These are phyloP conservation scores for Trichopus zeylanicus DNA, from an alignment of 116 monocot genomes.

Conservation along the genomic window DNA sequence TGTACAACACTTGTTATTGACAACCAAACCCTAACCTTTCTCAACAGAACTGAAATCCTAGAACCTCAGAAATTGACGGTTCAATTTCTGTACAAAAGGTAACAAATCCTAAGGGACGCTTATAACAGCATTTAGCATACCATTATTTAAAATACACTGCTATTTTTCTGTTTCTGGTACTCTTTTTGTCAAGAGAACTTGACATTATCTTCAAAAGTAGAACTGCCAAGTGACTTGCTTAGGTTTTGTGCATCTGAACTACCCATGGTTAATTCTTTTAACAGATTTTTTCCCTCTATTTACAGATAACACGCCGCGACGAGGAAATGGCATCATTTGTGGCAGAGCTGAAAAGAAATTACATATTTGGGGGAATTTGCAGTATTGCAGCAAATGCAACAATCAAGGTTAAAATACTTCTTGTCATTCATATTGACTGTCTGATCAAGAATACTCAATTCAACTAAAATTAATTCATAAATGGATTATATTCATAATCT, in stretches of 20 bases:
- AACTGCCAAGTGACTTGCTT: no score
- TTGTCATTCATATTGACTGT: neutral
- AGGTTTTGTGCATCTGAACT: neutral
- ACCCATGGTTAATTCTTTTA: neutral
- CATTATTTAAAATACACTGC: no score
- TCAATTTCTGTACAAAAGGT: no score
- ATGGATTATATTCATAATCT: neutral
- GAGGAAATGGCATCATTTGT: conserved; percentile 94
- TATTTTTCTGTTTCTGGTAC: no score
- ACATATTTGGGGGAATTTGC: conserved; percentile 95
- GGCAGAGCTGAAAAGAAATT: conserved; percentile 80
- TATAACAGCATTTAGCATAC: no score
- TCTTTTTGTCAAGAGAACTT: no score
- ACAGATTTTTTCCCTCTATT: conserved; percentile 1
- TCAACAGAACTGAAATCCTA: no score
- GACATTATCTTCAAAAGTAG: no score
- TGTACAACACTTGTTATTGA: no score
- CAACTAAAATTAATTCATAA: neutral
- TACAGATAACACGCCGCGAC: conserved; percentile 87
- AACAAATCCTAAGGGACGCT: no score
- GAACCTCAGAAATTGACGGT: no score
- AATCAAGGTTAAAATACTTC: conserved; percentile 58
- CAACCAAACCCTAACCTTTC: no score
- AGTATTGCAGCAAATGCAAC: conserved; percentile 80
- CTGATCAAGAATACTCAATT: neutral